Conservation (phyloP, 1,284 basidiomycete genomes). For the Pseudomicrostroma phylloplanum region DNA sequence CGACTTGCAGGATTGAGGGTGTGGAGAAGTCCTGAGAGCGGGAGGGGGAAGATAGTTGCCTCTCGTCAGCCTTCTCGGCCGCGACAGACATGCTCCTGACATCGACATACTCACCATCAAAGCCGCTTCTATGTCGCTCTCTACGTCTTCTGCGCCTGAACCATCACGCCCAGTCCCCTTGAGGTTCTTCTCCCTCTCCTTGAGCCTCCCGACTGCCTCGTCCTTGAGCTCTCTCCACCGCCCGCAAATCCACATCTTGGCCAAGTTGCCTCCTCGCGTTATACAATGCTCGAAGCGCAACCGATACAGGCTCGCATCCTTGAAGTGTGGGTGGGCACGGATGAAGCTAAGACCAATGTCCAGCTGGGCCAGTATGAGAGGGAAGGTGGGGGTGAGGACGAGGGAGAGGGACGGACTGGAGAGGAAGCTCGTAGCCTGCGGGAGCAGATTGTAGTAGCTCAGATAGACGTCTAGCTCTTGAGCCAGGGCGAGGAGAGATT, state of each 20-base stretch:
- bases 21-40: slow-evolving; percentile 12
- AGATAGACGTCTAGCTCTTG: slow-evolving; percentile 31
- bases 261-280: slow-evolving; percentile 30
- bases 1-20: slow-evolving; percentile 8
- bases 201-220: slow-evolving; percentile 15
- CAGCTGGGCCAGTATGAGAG: slow-evolving; percentile 37
- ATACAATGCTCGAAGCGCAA: slow-evolving; percentile 44
- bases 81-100: neutral
- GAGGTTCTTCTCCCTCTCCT: slow-evolving; percentile 15
- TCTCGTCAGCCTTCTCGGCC: too few relatives aligned
- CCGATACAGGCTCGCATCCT: slow-evolving; percentile 38
- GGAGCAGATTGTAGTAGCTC: slow-evolving; percentile 41
- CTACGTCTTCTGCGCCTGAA: slow-evolving; percentile 10
- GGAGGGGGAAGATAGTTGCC: too few relatives aligned
- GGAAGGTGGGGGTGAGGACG: slow-evolving; percentile 31
- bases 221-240: slow-evolving; percentile 16
- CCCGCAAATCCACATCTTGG: slow-evolving; percentile 28
- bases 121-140: neutral
- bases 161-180: slow-evolving; percentile 13
- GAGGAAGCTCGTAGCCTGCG: slow-evolving; percentile 35
- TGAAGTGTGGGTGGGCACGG: slow-evolving; percentile 23
- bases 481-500: slow-evolving; percentile 28
- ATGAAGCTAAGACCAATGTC: slow-evolving; percentile 39
- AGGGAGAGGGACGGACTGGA: slow-evolving; percentile 29
- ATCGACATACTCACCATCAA: slow-evolving; percentile 12